These are phyloP conservation scores for Sergeia podlipaevii DNA, from an alignment of 208 protist genomes.

Conservation along the genomic window DNA sequence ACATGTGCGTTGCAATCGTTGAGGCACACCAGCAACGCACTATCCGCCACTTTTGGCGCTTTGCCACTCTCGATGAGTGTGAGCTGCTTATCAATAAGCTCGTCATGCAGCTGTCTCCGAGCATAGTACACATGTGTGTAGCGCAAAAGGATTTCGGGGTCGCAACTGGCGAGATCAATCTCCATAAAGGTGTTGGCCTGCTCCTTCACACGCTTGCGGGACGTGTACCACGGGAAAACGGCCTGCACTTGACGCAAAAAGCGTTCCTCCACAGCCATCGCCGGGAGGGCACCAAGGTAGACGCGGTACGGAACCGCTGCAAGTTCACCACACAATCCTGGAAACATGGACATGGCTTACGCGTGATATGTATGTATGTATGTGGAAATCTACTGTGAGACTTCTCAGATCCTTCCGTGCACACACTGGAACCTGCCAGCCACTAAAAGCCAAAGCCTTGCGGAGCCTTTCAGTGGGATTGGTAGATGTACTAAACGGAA, in stretches of 20 bases:
- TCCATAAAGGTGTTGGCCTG: slow-evolving; percentile 88
- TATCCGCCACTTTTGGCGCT: slow-evolving; percentile 47
- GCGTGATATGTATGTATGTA: no score
- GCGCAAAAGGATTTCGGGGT: slow-evolving; percentile 77
- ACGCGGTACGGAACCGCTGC: slow-evolving; percentile 62
- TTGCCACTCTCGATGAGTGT: slow-evolving; percentile 79
- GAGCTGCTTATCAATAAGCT: slow-evolving; percentile 75
- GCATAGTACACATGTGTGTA: slow-evolving; percentile 87
- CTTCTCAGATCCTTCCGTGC: no score
- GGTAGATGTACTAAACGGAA: no score
- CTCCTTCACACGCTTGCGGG: slow-evolving; percentile 83
- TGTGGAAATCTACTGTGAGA: slow-evolving; percentile 1
- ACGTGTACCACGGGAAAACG: slow-evolving; percentile 82
- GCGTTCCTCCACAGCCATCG: slow-evolving; percentile 64
- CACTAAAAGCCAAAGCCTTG: no score
- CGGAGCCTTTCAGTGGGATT: no score
- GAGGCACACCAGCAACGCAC: slow-evolving; percentile 52
- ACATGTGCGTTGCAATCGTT: slow-evolving; percentile 44
- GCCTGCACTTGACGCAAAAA: slow-evolving; percentile 77
- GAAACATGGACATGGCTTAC: slow-evolving; percentile 51
- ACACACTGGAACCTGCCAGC: no score
- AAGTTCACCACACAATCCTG: slow-evolving; percentile 80
- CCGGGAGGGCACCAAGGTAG: slow-evolving; percentile 76
- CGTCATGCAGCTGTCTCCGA: slow-evolving; percentile 69
- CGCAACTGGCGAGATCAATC: slow-evolving; percentile 80